Evolutionary conservation across 2,329 filamentous ascomycete species (phyloP).

Genomic region (Ploettnerulaceae sp.): DNA sequence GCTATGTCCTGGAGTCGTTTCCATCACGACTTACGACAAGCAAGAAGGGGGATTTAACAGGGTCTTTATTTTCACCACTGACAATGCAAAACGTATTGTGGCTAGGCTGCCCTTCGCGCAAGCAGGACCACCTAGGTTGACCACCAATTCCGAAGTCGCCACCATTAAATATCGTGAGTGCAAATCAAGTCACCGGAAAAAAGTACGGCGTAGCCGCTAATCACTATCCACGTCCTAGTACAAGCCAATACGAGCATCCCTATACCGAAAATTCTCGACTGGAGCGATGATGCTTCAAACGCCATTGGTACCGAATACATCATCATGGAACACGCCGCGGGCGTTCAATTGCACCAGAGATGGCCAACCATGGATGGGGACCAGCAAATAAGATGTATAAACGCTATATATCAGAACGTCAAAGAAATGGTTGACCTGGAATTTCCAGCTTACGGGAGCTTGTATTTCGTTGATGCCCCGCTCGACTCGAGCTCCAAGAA

Average conservation of each 20-base stretch:
- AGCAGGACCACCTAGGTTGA: conserved; percentile 36
- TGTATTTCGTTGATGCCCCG: conserved; percentile 30
- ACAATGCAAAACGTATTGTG: conserved; percentile 37
- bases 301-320: conserved; percentile 37
- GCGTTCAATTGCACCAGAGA: conserved; percentile 32
- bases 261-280: conserved; percentile 40
- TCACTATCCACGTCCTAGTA: conserved; percentile 12
- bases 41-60: conserved; percentile 42
- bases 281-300: conserved; percentile 35
- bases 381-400: conserved; percentile 28
- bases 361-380: conserved; percentile 33
- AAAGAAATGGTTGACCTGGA: conserved; percentile 24
- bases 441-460: conserved; percentile 36
- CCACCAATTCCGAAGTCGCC: conserved; percentile 42
- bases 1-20: conserved; percentile 35
- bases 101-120: conserved; percentile 39
- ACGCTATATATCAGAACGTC: conserved; percentile 14
- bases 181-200: conserved; percentile 15
- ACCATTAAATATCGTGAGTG: conserved; percentile 39
- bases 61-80: conserved; percentile 39
- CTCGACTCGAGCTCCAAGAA: conserved; percentile 10
- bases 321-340: conserved; percentile 37
- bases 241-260: conserved; percentile 36
- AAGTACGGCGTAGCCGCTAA: conserved; percentile 29
- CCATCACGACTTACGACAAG: conserved; percentile 37